These are phyloP conservation scores for Pythium sukuiense DNA, from an alignment of 352 stramenopile species.

Conservation along the genomic window DNA sequence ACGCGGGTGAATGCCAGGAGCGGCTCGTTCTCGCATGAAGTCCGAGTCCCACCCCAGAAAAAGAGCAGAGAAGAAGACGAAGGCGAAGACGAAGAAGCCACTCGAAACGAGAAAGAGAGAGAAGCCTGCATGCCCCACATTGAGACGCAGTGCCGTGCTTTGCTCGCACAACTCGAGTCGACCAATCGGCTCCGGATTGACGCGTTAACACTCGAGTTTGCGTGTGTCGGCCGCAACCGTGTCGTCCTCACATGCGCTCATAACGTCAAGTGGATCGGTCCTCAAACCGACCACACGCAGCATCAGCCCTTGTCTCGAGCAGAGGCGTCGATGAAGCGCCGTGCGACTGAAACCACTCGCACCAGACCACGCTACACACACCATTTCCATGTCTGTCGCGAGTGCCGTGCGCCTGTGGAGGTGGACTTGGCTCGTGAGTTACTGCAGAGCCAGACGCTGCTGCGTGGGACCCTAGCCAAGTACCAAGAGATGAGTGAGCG, in stretches of 20 bases:
- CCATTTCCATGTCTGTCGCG: constrained; percentile 20
- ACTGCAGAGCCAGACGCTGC: constrained; percentile 26
- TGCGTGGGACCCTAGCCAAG: constrained; percentile 29
- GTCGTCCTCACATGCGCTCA: constrained; percentile 7
- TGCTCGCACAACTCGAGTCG: constrained; percentile 3
- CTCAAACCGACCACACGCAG: not conserved
- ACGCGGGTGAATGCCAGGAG: not conserved
- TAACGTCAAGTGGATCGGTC: not conserved
- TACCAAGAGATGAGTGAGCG: constrained; percentile 25
- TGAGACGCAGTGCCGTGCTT: constrained; percentile 1
- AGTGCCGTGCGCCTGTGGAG: constrained; percentile 34
- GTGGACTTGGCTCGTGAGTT: constrained; percentile 39
- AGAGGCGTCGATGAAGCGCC: not conserved
- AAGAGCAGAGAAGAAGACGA: not conserved
- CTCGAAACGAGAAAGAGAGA: not conserved
- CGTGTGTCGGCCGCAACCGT: not conserved
- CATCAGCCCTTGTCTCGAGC: not conserved
- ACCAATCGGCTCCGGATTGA: not conserved
- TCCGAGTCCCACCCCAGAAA: not conserved
- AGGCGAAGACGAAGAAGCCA: not conserved
- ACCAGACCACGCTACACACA: not conserved
- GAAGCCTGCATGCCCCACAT: not conserved
- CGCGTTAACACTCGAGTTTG: constrained; percentile 10
- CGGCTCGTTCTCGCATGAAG: not conserved
- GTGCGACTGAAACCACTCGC: not conserved